Evolutionary conservation across 495 filamentous ascomycete species (phyloP).

Genomic region (Aspergillus olivimuriae): DNA sequence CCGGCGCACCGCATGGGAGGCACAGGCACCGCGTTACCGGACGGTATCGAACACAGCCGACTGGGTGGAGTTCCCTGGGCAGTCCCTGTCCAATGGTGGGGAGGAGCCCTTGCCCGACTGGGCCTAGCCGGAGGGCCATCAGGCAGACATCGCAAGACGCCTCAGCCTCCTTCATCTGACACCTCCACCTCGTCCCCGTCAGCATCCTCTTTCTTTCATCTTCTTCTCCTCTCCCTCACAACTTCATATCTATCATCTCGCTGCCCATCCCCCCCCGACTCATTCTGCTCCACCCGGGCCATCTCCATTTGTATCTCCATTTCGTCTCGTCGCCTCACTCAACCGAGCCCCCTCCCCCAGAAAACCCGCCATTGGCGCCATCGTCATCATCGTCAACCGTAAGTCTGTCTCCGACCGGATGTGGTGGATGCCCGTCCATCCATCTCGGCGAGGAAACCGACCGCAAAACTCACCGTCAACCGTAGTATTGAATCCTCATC

Average conservation of each 20-base stretch:
- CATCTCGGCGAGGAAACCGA: too few species aligned
- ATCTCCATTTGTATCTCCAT: too few species aligned
- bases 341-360: too few species aligned
- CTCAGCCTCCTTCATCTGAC: constrained; percentile 19
- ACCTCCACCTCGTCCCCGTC: constrained; percentile 3
- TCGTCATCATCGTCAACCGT: too few species aligned
- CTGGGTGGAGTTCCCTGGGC: not conserved
- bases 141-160: constrained; percentile 39
- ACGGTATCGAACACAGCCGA: not conserved
- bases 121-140: constrained; percentile 28
- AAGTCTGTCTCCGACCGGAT: too few species aligned
- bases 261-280: too few species aligned
- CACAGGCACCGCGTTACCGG: not conserved
- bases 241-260: constrained; percentile 3
- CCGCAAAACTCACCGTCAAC: too few species aligned
- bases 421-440: too few species aligned
- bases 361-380: too few species aligned
- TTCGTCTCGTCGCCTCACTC: too few species aligned
- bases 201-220: constrained; percentile 8
- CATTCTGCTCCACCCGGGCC: too few species aligned
- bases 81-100: not conserved
- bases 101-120: constrained; percentile 8
- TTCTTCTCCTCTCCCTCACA: constrained; percentile 14
- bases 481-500: not conserved
- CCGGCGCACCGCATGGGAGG: not conserved